A percentile compares a stretch with the other conserved stretches of the same genome.
phyloP scores from a whole-genome alignment of 495 filamentous ascomycete genomes.

The Xylaria scruposa region DNA sequence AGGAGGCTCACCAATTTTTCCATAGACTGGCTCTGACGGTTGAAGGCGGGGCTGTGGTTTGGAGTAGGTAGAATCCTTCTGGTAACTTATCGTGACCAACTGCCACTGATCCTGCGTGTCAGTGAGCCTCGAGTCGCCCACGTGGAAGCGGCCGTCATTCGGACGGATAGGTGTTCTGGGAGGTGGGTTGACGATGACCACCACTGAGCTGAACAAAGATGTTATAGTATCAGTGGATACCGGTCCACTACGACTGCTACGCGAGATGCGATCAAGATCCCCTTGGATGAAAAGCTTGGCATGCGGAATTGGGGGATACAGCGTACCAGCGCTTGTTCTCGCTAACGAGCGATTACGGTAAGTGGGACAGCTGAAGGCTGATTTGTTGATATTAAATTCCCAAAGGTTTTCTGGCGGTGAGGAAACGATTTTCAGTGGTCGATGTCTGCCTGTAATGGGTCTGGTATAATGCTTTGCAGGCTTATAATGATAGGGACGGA shows the following conservation, averaged over 20 bases:
- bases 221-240: constrained; percentile 1
- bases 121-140: constrained; percentile 7
- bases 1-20: not conserved
- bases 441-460: constrained; percentile 6
- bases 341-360: constrained; percentile 15
- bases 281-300: constrained; percentile 24
- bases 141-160: constrained; percentile 6
- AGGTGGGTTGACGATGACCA: constrained; percentile 2
- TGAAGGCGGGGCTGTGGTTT: constrained; percentile 2
- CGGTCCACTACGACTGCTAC: constrained; percentile 18
- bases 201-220: constrained; percentile 17
- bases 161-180: not conserved
- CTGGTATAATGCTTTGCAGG: constrained; percentile 19
- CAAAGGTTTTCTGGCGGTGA: constrained; percentile 8
- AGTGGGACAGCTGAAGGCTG: constrained; percentile 6
- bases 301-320: constrained; percentile 16
- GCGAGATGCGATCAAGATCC: constrained; percentile 24
- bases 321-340: constrained; percentile 21
- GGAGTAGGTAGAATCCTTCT: not conserved
- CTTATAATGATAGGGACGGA: constrained; percentile 18
- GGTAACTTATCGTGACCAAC: not conserved
- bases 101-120: constrained; percentile 2
- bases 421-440: constrained; percentile 8
- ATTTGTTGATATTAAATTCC: not conserved
- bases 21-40: not conserved